phyloP scores from a whole-genome alignment of 208 protist genomes.

The Trypanosoma theileri region DNA sequence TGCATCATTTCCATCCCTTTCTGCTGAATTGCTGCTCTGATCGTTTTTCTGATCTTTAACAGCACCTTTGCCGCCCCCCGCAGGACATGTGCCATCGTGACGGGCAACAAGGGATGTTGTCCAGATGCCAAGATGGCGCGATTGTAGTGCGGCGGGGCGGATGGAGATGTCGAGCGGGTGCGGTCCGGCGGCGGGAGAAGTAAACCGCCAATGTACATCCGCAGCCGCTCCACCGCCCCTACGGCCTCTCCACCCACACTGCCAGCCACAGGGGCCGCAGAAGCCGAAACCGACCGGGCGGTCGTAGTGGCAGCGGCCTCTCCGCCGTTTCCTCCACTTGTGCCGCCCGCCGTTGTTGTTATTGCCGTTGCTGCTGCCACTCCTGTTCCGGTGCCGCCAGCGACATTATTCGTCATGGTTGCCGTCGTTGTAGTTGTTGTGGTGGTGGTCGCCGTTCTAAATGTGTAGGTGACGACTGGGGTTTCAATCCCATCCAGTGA shows the following conservation, averaged over 20 bases:
- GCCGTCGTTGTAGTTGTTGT: not conserved
- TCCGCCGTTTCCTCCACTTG: no score
- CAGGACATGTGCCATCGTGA: slow-evolving; percentile 11
- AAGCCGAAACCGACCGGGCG: no score
- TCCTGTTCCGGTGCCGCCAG: not conserved
- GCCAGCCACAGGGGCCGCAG: no score
- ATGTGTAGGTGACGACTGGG: no score
- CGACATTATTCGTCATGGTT: not conserved
- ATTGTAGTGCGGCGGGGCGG: slow-evolving; percentile 1
- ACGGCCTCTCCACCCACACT: not conserved
- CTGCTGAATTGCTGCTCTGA: no score
- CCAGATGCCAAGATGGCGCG: slow-evolving; percentile 1
- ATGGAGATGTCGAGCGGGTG: not conserved
- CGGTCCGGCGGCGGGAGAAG: slow-evolving; percentile 4
- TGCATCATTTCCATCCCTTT: not conserved
- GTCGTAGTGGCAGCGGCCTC: no score
- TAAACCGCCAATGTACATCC: not conserved
- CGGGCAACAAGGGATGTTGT: slow-evolving; percentile 6
- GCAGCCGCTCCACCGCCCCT: slow-evolving; percentile 17
- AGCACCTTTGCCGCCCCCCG: slow-evolving; percentile 1
- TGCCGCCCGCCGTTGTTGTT: no score
- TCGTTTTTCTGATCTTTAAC: not conserved
- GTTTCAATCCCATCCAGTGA: not conserved
- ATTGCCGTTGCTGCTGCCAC: no score
- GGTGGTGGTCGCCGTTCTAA: no score